These are phyloP conservation scores for Aspergillus haitiensis DNA, from an alignment of 495 filamentous ascomycete species.

Conservation along the genomic window DNA sequence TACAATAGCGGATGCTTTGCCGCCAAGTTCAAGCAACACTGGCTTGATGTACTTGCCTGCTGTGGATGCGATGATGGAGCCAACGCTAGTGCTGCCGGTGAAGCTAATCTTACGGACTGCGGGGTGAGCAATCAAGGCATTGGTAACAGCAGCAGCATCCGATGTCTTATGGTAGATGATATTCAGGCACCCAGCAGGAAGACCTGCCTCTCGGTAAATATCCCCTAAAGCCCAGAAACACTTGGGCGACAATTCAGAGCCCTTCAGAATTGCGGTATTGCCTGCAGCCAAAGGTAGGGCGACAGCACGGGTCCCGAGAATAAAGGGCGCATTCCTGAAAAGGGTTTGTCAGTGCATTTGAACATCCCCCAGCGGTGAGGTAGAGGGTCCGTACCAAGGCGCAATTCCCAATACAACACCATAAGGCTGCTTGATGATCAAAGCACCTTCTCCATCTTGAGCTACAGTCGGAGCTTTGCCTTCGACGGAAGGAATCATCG, in stretches of 20 bases:
- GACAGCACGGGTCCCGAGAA: constrained; percentile 64
- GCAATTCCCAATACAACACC: constrained; percentile 81
- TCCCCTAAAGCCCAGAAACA: constrained; percentile 71
- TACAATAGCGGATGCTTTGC: constrained; percentile 61
- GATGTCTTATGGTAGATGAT: constrained; percentile 52
- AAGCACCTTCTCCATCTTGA: constrained; percentile 57
- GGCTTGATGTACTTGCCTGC: constrained; percentile 59
- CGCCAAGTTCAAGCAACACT: constrained; percentile 61
- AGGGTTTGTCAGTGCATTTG: not conserved
- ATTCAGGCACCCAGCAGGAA: constrained; percentile 59
- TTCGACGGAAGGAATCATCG: constrained; percentile 58
- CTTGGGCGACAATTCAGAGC: constrained; percentile 72
- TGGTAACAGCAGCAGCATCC: constrained; percentile 57
- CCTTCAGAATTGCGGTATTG: constrained; percentile 75
- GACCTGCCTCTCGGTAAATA: constrained; percentile 71
- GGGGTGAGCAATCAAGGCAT: constrained; percentile 55
- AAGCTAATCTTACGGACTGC: constrained; percentile 63
- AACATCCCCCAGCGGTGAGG: too few relatives aligned
- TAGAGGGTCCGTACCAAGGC: constrained; percentile 62
- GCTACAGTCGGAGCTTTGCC: constrained; percentile 60
- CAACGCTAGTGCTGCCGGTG: constrained; percentile 58
- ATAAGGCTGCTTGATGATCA: constrained; percentile 78
- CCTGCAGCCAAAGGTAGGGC: constrained; percentile 79
- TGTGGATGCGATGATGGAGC: constrained; percentile 55
- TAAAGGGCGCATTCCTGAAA: constrained; percentile 63